phyloP scores from a whole-genome alignment of 306 rosid species.

The Rosa chinensis region DNA sequence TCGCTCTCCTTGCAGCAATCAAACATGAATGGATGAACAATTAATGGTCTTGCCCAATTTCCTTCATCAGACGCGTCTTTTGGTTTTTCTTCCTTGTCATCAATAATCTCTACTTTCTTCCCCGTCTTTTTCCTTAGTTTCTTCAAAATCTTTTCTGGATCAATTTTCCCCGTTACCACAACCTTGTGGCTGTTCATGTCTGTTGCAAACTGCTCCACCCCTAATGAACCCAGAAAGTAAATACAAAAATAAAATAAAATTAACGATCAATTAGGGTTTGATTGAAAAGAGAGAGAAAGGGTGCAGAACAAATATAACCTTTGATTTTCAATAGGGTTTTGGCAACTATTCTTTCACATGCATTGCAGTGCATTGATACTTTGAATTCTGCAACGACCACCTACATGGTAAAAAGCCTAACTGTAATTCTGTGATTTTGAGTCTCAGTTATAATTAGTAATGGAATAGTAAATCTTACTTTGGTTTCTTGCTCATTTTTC shows the following conservation, averaged over 20 bases:
- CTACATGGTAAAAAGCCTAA: conserved; percentile 16
- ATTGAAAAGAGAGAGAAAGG: neutral
- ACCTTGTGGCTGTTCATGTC: conserved; percentile 61
- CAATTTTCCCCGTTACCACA: conserved; percentile 61
- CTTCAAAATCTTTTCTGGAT: conserved; percentile 61
- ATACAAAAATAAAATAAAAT: neutral
- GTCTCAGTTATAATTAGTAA: neutral
- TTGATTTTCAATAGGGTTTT: conserved; percentile 62
- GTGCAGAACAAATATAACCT: conserved; percentile 32
- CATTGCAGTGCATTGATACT: conserved; percentile 75
- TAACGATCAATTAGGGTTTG: neutral
- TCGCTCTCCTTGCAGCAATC: conserved; percentile 44
- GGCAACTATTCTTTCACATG: conserved; percentile 74
- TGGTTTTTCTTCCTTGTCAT: conserved; percentile 25
- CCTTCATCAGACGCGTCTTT: conserved; percentile 13
- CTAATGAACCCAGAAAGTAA: conserved; percentile 28
- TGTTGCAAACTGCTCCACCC: conserved; percentile 66
- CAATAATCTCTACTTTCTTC: conserved; percentile 60
- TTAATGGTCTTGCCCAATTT: neutral
- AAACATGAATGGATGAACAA: conserved; percentile 20
- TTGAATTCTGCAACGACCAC: conserved; percentile 45
- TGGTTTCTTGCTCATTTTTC: conserved; percentile 29
- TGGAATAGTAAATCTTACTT: conserved; percentile 28
- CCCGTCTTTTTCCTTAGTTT: conserved; percentile 64
- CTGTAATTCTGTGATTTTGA: neutral